Evolutionary conservation across 2,329 filamentous ascomycete species (phyloP), one percentile per base, ranked within the genome.

Genomic region (Penicillium digitatum): DNA sequence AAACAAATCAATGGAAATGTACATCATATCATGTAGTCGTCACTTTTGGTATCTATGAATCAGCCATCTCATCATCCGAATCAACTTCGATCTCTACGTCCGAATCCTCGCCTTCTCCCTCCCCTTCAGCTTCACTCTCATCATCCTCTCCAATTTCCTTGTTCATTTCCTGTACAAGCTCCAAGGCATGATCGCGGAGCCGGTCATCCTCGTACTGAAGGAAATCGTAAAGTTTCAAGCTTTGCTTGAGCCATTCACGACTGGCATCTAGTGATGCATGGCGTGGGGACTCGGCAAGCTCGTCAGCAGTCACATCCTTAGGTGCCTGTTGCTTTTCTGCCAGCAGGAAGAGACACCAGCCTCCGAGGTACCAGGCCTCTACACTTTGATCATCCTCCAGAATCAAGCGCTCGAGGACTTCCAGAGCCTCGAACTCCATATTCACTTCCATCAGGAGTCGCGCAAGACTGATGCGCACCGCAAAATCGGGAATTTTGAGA

Each of bases 331-430:
- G 69, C 68, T 79, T 75, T 64, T 74, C 69, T 34, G 72, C 74
- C 59, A 88, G 78, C 55, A 96, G 82, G 70, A 90, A 90, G 62
- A 95, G 81, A 65, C 90, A 92, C 89, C 93, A 97, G 4, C 94
- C 95, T 40, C 94, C 94, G 5, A 99, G 81, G 75, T 99, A 99
- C 91, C 92, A 96, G 18, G 90, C 88, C 75, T 99, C 94, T 20
- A 99, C 89, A 71, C 93, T 96, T 68, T 88, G 82, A 69, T 99
- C 95, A 63, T 99, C 93, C 70, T 99, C 94, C 34, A 83, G 79
- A 37, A 95, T 84, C 50, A 99, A 78, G 51, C 90, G 81, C 70
- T 96, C 90, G 51, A 96, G 78, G 3, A 97, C 91, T 54, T 88
- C 84, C 55, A 95, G 83, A 0, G 94, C 93, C 59, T 93, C 87